A percentile compares a stretch with the other conserved stretches of the same genome.
Conservation (phyloP, 305 asterid species). For the Striga hermonthica region DNA sequence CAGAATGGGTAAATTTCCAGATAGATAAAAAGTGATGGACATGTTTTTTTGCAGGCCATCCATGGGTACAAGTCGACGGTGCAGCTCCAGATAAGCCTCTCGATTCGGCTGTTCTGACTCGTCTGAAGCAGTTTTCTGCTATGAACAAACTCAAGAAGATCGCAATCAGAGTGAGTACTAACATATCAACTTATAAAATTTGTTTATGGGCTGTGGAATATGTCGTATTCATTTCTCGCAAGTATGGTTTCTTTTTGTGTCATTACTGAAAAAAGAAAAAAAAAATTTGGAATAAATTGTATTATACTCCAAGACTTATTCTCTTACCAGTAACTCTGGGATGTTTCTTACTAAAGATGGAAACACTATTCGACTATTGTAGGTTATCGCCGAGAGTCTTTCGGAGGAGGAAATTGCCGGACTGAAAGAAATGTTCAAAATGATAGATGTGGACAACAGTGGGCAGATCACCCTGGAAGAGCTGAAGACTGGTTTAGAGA, state of each 20-base stretch:
- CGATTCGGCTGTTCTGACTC: conserved; percentile 74
- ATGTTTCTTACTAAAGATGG: conserved; percentile 26
- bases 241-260: not conserved
- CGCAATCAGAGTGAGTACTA: conserved; percentile 62
- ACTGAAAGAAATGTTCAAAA: conserved; percentile 81
- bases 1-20: not conserved
- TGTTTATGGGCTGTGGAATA: not conserved
- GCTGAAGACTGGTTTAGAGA: conserved; percentile 68
- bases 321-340: not conserved
- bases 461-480: conserved; percentile 86
- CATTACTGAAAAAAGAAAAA: not conserved
- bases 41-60: conserved; percentile 57
- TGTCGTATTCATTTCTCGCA: not conserved
- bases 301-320: not conserved
- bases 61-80: conserved; percentile 77
- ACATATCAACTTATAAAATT: not conserved
- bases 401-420: conserved; percentile 95
- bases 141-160: conserved; percentile 89
- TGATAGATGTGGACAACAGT: conserved; percentile 78
- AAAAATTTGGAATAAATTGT: not conserved
- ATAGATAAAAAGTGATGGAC: conserved; percentile 12
- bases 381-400: conserved; percentile 91
- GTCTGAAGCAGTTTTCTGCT: conserved; percentile 86
- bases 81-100: conserved; percentile 86
- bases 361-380: conserved; percentile 19